Percentiles rank a stretch among this genome's conserved stretches.
Conservation (phyloP, 495 filamentous ascomycete species). For the Pyrenopolyporus hunteri region DNA sequence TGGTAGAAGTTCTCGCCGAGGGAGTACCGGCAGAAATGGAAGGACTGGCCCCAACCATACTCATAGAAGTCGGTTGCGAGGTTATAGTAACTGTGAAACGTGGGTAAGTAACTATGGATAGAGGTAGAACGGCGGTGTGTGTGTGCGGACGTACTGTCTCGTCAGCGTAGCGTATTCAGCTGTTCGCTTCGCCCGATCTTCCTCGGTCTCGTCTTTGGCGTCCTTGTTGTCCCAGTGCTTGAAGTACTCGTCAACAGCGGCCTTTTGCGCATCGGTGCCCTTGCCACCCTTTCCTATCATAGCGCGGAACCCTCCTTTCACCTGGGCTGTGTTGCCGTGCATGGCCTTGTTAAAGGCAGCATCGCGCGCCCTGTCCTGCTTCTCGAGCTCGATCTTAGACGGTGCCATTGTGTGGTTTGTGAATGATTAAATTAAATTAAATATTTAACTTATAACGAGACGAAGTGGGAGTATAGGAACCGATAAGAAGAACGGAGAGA, state of each 20-base stretch:
- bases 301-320: constrained; percentile 75
- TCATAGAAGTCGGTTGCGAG: constrained; percentile 97
- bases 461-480: not conserved
- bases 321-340: constrained; percentile 82
- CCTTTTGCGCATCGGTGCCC: constrained; percentile 79
- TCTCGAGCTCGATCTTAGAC: constrained; percentile 68
- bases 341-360: constrained; percentile 90
- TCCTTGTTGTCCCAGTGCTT: constrained; percentile 99
- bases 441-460: not conserved
- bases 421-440: not conserved
- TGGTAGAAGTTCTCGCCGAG: constrained; percentile 86
- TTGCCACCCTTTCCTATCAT: constrained; percentile 91
- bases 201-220: constrained; percentile 80
- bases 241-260: constrained; percentile 97
- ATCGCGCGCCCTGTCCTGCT: constrained; percentile 87
- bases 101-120: constrained; percentile 6
- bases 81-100: constrained; percentile 82
- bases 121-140: not conserved
- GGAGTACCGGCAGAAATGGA: constrained; percentile 98
- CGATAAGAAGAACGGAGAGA: not conserved
- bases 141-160: constrained; percentile 72
- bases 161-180: constrained; percentile 95
- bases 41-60: constrained; percentile 92
- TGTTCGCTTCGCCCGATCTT: constrained; percentile 78
- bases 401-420: constrained; percentile 61